These are phyloP conservation scores for Flaveria bidentis DNA, from an alignment of 129 eudicot species.

Conservation along the genomic window DNA sequence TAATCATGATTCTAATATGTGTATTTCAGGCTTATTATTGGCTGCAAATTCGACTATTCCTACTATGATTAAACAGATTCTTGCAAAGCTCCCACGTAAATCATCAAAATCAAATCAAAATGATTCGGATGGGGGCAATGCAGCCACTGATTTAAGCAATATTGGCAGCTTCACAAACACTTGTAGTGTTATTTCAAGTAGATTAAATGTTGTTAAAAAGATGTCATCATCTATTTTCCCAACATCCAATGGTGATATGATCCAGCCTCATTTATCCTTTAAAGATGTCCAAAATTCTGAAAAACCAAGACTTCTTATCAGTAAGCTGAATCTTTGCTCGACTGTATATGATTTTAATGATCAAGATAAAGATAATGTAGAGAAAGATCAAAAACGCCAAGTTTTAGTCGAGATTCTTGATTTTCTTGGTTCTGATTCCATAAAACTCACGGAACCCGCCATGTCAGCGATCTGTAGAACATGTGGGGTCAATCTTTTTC, in stretches of 20 bases:
- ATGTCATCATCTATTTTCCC: slow-evolving; percentile 78
- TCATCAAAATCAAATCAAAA: slow-evolving; percentile 52
- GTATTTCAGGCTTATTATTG: slow-evolving; percentile 38
- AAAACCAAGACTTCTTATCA: slow-evolving; percentile 50
- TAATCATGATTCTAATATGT: slow-evolving; percentile 19
- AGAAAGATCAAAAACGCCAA: slow-evolving; percentile 65
- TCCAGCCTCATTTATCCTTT: slow-evolving; percentile 64
- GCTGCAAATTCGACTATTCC: slow-evolving; percentile 42
- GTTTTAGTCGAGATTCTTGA: slow-evolving; percentile 61
- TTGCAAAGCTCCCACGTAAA: slow-evolving; percentile 65
- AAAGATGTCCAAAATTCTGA: slow-evolving; percentile 66
- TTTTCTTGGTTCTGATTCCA: slow-evolving; percentile 51
- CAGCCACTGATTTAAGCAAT: slow-evolving; percentile 34
- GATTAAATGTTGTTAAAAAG: slow-evolving; percentile 59
- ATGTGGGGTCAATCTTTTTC: slow-evolving; percentile 60
- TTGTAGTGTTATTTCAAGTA: slow-evolving; percentile 59
- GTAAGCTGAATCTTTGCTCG: slow-evolving; percentile 65
- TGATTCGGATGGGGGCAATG: slow-evolving; percentile 47
- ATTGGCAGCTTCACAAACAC: slow-evolving; percentile 55
- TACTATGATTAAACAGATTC: slow-evolving; percentile 74
- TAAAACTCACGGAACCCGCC: slow-evolving; percentile 54
- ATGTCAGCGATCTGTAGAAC: slow-evolving; percentile 61
- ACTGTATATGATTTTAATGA: slow-evolving; percentile 54
- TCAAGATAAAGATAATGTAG: slow-evolving; percentile 48
- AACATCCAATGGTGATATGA: slow-evolving; percentile 51